phyloP scores from a whole-genome alignment of 306 rosid species.

The Styphnolobium japonicum region DNA sequence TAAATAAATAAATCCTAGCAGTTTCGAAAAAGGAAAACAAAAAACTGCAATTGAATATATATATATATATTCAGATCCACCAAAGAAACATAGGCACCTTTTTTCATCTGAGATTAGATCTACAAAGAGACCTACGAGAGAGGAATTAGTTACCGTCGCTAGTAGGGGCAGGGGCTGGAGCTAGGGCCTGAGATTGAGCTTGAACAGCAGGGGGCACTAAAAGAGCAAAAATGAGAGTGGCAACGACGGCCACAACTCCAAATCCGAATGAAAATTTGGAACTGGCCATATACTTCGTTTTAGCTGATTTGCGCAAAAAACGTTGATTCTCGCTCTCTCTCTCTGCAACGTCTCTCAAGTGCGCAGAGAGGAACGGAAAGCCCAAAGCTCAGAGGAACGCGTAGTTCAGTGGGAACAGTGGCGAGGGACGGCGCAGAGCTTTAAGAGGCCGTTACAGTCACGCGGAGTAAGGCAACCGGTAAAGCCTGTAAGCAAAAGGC shows the following conservation, averaged over 20 bases:
- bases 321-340: constrained; percentile 39
- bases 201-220: constrained; percentile 41
- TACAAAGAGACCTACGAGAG: neutral
- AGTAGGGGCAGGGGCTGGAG: constrained; percentile 60
- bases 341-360: neutral
- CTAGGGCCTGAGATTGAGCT: constrained; percentile 40
- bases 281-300: constrained; percentile 36
- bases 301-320: neutral
- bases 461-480: constrained; percentile 36
- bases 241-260: constrained; percentile 31
- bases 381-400: neutral
- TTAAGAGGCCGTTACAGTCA: neutral
- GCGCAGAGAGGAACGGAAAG: neutral
- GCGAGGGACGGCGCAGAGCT: neutral
- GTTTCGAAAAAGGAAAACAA: neutral
- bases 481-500: constrained; percentile 32
- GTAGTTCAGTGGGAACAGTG: neutral
- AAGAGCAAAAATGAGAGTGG: constrained; percentile 34
- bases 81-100: neutral
- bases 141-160: constrained; percentile 49
- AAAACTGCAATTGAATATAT: neutral
- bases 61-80: neutral
- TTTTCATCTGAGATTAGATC: neutral
- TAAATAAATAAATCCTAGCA: neutral
- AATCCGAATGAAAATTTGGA: constrained; percentile 30